A percentile compares a stretch with the other conserved stretches of the same genome.
These are phyloP conservation scores for Talaromyces sp. DNA, from an alignment of 2,329 filamentous ascomycete genomes.

Conservation along the genomic window DNA sequence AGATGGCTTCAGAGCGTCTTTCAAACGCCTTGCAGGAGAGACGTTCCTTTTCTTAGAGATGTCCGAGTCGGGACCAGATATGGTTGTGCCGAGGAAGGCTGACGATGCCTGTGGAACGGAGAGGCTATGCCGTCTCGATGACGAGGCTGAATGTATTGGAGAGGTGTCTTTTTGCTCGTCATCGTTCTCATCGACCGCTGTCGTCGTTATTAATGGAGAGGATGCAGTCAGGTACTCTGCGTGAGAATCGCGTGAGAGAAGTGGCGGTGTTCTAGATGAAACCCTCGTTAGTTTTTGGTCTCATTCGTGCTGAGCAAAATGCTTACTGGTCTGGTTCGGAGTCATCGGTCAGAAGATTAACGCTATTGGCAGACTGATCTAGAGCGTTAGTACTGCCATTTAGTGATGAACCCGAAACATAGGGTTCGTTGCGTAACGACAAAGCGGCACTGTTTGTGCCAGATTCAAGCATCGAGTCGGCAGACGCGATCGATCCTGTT, in stretches of 20 bases:
- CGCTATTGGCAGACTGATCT: slow-evolving; percentile 20
- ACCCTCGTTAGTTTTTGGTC: background rate
- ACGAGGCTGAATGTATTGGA: slow-evolving; percentile 23
- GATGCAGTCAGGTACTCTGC: slow-evolving; percentile 64
- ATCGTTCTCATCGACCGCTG: slow-evolving; percentile 38
- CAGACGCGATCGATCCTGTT: slow-evolving; percentile 5
- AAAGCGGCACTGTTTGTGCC: background rate
- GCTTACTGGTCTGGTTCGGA: slow-evolving; percentile 40
- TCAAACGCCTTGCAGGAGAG: slow-evolving; percentile 67
- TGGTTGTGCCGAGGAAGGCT: slow-evolving; percentile 25
- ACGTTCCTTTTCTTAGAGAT: slow-evolving; percentile 52
- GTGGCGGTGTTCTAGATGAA: slow-evolving; percentile 40
- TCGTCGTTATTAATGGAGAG: slow-evolving; percentile 60
- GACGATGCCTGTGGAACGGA: slow-evolving; percentile 40
- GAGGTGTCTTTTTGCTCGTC: slow-evolving; percentile 24
- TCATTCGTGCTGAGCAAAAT: background rate
- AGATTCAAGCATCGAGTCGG: background rate
- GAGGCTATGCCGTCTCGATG: slow-evolving; percentile 26
- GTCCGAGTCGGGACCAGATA: slow-evolving; percentile 31
- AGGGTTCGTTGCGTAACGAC: slow-evolving; percentile 23
- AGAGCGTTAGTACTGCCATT: slow-evolving; percentile 20
- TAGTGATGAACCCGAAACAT: slow-evolving; percentile 21
- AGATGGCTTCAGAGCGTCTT: slow-evolving; percentile 59
- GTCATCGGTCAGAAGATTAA: slow-evolving; percentile 31
- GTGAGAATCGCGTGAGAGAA: slow-evolving; percentile 58